Evolutionary conservation across 1,284 basidiomycete genomes (phyloP).

Genomic region (Puccinia novopanici): DNA sequence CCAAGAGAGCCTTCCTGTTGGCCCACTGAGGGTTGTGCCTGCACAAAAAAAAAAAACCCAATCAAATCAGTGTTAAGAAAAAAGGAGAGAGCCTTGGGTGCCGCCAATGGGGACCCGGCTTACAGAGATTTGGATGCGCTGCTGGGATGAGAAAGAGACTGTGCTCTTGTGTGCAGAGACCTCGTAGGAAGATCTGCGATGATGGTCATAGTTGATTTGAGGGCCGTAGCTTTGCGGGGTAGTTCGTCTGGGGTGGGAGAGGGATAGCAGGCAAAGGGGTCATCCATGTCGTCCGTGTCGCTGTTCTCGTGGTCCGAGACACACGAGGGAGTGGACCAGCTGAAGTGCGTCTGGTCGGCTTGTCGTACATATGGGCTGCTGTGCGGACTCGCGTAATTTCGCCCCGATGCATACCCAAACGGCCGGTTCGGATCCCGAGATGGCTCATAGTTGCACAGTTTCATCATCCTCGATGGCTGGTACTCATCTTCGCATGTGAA

Average conservation of each 20-base stretch:
- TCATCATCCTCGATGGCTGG: not conserved
- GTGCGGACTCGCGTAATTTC: not conserved
- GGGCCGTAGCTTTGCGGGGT: not conserved
- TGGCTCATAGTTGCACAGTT: not conserved
- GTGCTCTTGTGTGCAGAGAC: not conserved
- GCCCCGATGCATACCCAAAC: not conserved
- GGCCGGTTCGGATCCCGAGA: not conserved
- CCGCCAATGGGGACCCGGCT: not conserved
- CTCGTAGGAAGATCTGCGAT: not conserved
- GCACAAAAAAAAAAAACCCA: no score
- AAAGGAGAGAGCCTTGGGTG: no score
- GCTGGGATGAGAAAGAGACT: not conserved
- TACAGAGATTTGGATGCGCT: not conserved
- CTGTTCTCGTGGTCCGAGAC: slow-evolving; percentile 14
- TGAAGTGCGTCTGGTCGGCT: slow-evolving; percentile 6
- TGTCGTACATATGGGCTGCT: slow-evolving; percentile 1
- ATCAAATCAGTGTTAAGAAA: no score
- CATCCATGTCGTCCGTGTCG: slow-evolving; percentile 33
- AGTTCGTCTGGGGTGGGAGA: not conserved
- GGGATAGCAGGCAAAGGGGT: slow-evolving; percentile 45
- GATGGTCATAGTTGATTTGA: not conserved
- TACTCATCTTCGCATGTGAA: not conserved
- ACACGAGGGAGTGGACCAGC: not conserved
- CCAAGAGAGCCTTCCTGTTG: not conserved
- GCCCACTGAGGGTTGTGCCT: not conserved